Percentiles rank a stretch among this genome's conserved stretches.
These are phyloP conservation scores for Entoloma clypeatum DNA, from an alignment of 1,284 basidiomycete genomes.

Conservation along the genomic window DNA sequence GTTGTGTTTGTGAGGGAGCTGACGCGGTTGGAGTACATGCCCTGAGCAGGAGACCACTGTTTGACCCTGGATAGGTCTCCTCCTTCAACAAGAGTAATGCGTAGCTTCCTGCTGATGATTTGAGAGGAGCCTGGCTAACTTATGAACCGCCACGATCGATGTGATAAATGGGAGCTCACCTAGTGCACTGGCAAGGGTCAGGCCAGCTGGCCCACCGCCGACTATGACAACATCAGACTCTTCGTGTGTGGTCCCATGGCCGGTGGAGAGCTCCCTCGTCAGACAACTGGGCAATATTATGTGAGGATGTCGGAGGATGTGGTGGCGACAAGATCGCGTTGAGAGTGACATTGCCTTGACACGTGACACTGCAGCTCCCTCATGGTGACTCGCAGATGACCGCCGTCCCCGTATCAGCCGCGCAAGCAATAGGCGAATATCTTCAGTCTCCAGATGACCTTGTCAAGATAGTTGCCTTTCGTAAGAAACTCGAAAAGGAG, in stretches of 20 bases:
- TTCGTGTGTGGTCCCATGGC: constrained; percentile 25
- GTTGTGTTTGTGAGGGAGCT: constrained; percentile 87
- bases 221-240: constrained; percentile 89
- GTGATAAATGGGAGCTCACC: constrained; percentile 44
- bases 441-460: constrained; percentile 94
- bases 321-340: constrained; percentile 8
- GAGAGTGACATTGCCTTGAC: constrained; percentile 6
- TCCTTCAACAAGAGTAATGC: constrained; percentile 77
- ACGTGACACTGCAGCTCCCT: constrained; percentile 1
- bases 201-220: constrained; percentile 90
- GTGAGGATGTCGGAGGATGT: constrained; percentile 1
- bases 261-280: constrained; percentile 12
- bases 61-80: constrained; percentile 67
- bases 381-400: constrained; percentile 31
- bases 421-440: constrained; percentile 81
- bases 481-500: constrained; percentile 95
- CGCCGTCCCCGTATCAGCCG: constrained; percentile 62
- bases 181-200: constrained; percentile 86
- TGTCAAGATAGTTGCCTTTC: constrained; percentile 82
- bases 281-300: neutral
- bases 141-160: constrained; percentile 6
- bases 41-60: constrained; percentile 59
- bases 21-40: constrained; percentile 82
- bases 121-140: constrained; percentile 48
- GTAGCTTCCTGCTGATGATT: constrained; percentile 44